These are phyloP conservation scores for Podila clonocystis DNA, from an alignment of 192 early-diverging fungal species.

Conservation along the genomic window DNA sequence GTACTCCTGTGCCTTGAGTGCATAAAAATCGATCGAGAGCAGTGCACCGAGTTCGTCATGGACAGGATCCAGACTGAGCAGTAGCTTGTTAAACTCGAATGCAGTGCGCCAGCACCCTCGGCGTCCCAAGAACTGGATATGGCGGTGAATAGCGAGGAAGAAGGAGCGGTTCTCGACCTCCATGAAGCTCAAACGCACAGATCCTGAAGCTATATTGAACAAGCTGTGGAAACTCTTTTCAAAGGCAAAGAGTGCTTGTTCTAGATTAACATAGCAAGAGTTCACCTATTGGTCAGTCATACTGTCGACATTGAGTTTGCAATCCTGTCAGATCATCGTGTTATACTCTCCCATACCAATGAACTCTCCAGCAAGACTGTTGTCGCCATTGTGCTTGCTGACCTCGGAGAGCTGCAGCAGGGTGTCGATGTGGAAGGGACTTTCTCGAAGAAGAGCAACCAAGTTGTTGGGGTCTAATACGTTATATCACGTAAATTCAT, in stretches of 20 bases:
- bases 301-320: neutral
- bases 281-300: neutral
- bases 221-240: conserved; percentile 83
- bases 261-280: conserved; percentile 29
- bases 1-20: conserved; percentile 80
- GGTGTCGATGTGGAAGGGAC: conserved; percentile 92
- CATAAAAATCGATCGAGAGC: conserved; percentile 87
- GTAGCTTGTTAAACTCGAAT: conserved; percentile 85
- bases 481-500: neutral
- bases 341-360: conserved; percentile 58
- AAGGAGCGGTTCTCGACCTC: conserved; percentile 84
- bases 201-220: conserved; percentile 76
- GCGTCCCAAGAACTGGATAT: conserved; percentile 86
- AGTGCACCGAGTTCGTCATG: conserved; percentile 81
- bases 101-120: conserved; percentile 94
- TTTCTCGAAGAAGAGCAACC: conserved; percentile 67
- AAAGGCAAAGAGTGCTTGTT: conserved; percentile 89
- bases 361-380: conserved; percentile 79
- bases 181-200: conserved; percentile 74
- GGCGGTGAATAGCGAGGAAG: conserved; percentile 84
- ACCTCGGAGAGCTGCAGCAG: conserved; percentile 89
- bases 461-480: conserved; percentile 76
- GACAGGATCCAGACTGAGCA: conserved; percentile 74
- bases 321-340: neutral
- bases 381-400: conserved; percentile 86